Evolutionary conservation across 1,284 basidiomycete species (phyloP).

Genomic region (Neotropicomus parvogracilis): DNA sequence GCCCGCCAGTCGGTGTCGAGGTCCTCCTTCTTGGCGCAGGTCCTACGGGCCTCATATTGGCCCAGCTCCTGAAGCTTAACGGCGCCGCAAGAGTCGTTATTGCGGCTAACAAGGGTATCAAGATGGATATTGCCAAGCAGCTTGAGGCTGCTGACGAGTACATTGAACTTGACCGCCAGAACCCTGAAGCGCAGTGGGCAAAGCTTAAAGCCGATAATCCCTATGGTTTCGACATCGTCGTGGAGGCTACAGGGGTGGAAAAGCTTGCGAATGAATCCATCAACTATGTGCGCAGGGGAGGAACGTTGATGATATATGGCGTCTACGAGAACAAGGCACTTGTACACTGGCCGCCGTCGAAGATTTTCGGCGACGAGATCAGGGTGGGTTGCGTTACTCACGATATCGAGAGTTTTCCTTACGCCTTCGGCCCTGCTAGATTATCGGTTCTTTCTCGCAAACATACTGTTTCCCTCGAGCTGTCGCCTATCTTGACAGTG

Average conservation of each 20-base stretch:
- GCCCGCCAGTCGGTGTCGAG: conserved; percentile 72
- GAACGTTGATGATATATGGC: conserved; percentile 70
- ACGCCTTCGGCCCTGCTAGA: conserved; percentile 42
- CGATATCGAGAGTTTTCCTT: neutral
- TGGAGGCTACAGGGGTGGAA: conserved; percentile 83
- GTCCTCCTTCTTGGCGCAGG: conserved; percentile 77
- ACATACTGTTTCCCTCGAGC: conserved; percentile 85
- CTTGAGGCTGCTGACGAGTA: conserved; percentile 78
- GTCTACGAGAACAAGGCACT: conserved; percentile 72
- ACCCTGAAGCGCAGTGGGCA: conserved; percentile 77
- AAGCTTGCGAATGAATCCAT: conserved; percentile 77
- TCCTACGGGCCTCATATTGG: conserved; percentile 79
- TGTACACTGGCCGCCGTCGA: conserved; percentile 80
- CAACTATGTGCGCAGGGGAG: conserved; percentile 80
- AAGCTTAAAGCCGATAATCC: conserved; percentile 75
- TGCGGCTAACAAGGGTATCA: conserved; percentile 82
- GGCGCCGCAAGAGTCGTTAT: conserved; percentile 74
- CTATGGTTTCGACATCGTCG: conserved; percentile 85
- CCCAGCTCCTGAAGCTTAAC: conserved; percentile 81
- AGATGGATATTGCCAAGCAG: conserved; percentile 77
- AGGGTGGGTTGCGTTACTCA: conserved; percentile 41
- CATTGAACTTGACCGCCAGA: conserved; percentile 73
- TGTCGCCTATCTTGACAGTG: conserved; percentile 81
- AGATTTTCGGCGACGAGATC: conserved; percentile 86
- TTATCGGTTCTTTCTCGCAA: conserved; percentile 84